Conservation (phyloP, 2,329 filamentous ascomycete species). For the Diaporthe aspalathi region DNA sequence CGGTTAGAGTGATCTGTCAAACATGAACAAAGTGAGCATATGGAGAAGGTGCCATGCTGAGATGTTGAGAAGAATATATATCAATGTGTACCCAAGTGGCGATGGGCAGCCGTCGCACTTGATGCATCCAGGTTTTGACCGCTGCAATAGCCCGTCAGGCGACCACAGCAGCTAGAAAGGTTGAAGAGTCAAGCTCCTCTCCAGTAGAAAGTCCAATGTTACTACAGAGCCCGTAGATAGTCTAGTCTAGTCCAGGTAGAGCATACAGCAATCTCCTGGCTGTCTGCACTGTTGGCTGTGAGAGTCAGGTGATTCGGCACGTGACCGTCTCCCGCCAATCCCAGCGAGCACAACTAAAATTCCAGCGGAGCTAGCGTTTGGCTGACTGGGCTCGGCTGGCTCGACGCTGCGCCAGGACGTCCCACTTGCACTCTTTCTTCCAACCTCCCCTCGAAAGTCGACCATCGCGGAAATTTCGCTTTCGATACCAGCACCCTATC, state of each 20-base stretch:
- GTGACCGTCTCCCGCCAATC: background rate
- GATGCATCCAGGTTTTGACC: background rate
- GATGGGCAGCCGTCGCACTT: too few relatives aligned
- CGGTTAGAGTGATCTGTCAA: background rate
- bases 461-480: conserved; percentile 43
- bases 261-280: background rate
- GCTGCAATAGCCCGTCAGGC: background rate
- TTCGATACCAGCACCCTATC: conserved; percentile 51
- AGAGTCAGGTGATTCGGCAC: background rate
- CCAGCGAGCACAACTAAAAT: conserved; percentile 28
- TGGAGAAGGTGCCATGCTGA: background rate
- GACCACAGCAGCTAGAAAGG: too few relatives aligned
- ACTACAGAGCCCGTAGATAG: too few relatives aligned
- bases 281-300: background rate
- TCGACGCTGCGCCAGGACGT: conserved; percentile 13
- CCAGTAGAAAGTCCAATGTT: too few relatives aligned
- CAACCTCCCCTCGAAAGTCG: conserved; percentile 27
- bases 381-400: conserved; percentile 24
- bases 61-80: too few relatives aligned
- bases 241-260: background rate
- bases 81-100: background rate
- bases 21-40: background rate
- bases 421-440: conserved; percentile 37
- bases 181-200: too few relatives aligned
- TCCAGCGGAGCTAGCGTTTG: conserved; percentile 28